phyloP scores from a whole-genome alignment of 331 rosid species.

The Dryas integrifolia region DNA sequence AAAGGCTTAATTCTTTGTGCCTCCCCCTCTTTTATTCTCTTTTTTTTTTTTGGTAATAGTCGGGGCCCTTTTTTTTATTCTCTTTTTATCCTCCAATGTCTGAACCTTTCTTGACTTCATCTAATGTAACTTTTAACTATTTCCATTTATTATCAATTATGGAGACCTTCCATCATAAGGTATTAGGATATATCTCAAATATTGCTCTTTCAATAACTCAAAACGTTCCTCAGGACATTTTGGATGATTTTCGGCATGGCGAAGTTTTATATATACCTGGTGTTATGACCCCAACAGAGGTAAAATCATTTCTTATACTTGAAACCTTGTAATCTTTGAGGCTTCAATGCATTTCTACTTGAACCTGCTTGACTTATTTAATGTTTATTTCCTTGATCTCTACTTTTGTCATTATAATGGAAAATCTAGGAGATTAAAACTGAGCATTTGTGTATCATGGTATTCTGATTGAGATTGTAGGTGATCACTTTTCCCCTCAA shows the following conservation, averaged over 20 bases:
- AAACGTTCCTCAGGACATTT: conserved; percentile 51
- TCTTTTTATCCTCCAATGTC: not conserved
- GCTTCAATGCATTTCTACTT: conserved; percentile 9
- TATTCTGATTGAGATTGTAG: conserved; percentile 6
- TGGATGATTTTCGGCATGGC: conserved; percentile 38
- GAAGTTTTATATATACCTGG: conserved; percentile 84
- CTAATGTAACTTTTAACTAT: not conserved
- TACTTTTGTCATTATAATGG: not conserved
- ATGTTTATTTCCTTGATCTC: not conserved
- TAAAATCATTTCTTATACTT: conserved; percentile 28
- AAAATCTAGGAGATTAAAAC: not conserved
- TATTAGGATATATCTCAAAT: conserved; percentile 12
- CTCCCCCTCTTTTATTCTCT: not conserved
- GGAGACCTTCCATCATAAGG: conserved; percentile 1
- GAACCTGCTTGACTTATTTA: not conserved
- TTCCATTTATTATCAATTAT: conserved; percentile 9
- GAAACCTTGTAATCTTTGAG: conserved; percentile 4
- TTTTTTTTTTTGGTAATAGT: not conserved
- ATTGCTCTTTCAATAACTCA: conserved; percentile 1
- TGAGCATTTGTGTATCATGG: not conserved
- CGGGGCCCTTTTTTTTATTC: too few relatives aligned
- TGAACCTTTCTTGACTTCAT: not conserved
- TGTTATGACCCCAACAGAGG: conserved; percentile 95
- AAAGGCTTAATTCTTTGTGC: too few relatives aligned
- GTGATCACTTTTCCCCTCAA: conserved; percentile 3